Percentiles rank a stretch among this genome's conserved stretches.
These are phyloP conservation scores for Geoglossum glabrum DNA, from an alignment of 495 filamentous ascomycete genomes.

Conservation along the genomic window DNA sequence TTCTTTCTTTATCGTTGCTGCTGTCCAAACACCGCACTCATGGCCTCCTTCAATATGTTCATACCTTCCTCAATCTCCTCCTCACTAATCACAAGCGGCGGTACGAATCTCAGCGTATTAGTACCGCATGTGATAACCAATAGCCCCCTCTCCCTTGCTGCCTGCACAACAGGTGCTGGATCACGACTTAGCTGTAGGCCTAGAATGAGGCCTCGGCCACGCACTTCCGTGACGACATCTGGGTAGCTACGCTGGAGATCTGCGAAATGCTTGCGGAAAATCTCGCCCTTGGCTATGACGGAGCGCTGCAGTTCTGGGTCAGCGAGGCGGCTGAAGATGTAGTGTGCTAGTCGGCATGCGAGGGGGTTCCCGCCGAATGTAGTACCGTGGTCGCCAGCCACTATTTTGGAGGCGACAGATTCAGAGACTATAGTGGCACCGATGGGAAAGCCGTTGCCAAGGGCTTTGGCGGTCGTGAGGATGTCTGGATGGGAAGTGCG, in stretches of 20 bases:
- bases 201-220: constrained; percentile 67
- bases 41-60: constrained; percentile 54
- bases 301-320: constrained; percentile 38
- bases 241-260: constrained; percentile 46
- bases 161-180: constrained; percentile 51
- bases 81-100: constrained; percentile 55
- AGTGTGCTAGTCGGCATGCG: constrained; percentile 61
- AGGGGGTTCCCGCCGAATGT: constrained; percentile 95
- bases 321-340: constrained; percentile 57
- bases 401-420: constrained; percentile 60
- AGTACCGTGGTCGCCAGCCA: constrained; percentile 85
- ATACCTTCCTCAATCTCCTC: constrained; percentile 59
- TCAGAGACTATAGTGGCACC: constrained; percentile 74
- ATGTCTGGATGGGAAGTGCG: constrained; percentile 70
- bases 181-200: constrained; percentile 61
- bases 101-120: constrained; percentile 75
- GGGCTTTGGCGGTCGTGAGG: constrained; percentile 80
- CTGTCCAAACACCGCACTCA: constrained; percentile 24
- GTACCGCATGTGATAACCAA: constrained; percentile 80
- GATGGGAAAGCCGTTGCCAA: constrained; percentile 91
- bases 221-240: constrained; percentile 46
- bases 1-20: neutral
- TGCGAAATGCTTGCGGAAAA: constrained; percentile 46
- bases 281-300: constrained; percentile 41
- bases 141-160: constrained; percentile 72